These are phyloP conservation scores for Mortierella claussenii DNA, from an alignment of 192 early-diverging fungal species.

Conservation along the genomic window DNA sequence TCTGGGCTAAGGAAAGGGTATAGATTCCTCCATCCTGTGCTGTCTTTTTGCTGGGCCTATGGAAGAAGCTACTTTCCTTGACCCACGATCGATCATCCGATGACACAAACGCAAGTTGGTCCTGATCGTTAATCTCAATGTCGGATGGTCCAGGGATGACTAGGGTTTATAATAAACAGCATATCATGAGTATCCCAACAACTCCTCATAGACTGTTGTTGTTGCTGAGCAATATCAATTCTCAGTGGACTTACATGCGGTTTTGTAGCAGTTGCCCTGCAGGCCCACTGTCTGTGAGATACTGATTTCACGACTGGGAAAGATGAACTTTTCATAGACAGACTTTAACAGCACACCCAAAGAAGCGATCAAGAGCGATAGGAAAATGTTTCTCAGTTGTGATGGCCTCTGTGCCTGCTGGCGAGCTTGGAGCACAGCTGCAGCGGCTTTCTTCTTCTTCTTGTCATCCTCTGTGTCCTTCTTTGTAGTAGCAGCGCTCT, in stretches of 20 bases:
- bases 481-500: background rate
- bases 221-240: background rate
- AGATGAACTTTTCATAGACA: constrained; percentile 24
- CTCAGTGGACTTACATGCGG: constrained; percentile 21
- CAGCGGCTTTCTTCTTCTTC: constrained; percentile 5
- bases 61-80: constrained; percentile 37
- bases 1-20: constrained; percentile 24
- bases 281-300: constrained; percentile 30
- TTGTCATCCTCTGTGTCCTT: constrained; percentile 16
- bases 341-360: constrained; percentile 36
- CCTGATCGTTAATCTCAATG: constrained; percentile 40
- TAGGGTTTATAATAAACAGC: no score
- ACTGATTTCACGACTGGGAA: constrained; percentile 22
- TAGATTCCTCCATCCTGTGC: constrained; percentile 38
- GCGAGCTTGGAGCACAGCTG: background rate
- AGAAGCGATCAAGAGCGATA: constrained; percentile 34
- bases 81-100: constrained; percentile 49
- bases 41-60: constrained; percentile 44
- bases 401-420: constrained; percentile 8
- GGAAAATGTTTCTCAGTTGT: constrained; percentile 12
- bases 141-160: constrained; percentile 43
- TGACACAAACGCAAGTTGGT: constrained; percentile 40
- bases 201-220: no score
- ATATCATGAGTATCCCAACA: no score
- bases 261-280: constrained; percentile 46